Evolutionary conservation across 768 basidiomycete species (phyloP).

Genomic region (Mycena albidolilacea): DNA sequence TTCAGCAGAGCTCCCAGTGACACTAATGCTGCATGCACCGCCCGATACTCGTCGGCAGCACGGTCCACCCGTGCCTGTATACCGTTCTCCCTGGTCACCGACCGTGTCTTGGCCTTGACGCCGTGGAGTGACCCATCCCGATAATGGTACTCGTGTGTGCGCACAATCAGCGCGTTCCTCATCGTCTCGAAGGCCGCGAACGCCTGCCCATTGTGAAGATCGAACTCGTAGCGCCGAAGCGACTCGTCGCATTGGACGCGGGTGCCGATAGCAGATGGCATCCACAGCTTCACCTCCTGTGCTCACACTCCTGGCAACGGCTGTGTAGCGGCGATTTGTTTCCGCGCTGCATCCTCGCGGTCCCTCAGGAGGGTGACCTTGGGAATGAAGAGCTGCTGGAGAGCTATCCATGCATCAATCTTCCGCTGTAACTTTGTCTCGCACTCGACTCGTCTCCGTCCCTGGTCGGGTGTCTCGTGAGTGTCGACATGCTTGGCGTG

Average conservation of each 20-base stretch:
- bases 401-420: neutral
- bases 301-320: neutral
- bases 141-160: too few relatives aligned
- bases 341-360: slow-evolving; percentile 1
- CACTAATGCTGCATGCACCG: slow-evolving; percentile 36
- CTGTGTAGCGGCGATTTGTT: neutral
- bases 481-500: slow-evolving; percentile 3
- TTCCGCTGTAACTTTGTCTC: slow-evolving; percentile 10
- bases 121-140: too few relatives aligned
- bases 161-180: too few relatives aligned
- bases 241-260: too few relatives aligned
- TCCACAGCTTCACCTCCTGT: slow-evolving; percentile 36
- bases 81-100: slow-evolving; percentile 20
- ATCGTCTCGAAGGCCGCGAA: too few relatives aligned
- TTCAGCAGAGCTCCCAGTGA: slow-evolving; percentile 9
- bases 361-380: neutral
- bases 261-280: slow-evolving; percentile 40
- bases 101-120: slow-evolving; percentile 41
- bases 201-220: too few relatives aligned
- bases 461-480: slow-evolving; percentile 15
- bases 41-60: slow-evolving; percentile 38
- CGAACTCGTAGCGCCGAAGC: too few relatives aligned
- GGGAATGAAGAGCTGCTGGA: slow-evolving; percentile 13
- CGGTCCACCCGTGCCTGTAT: slow-evolving; percentile 37
- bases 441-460: neutral